A percentile compares a stretch with the other conserved stretches of the same genome.
Conservation (phyloP, 2,329 filamentous ascomycete genomes). For the Rhexocercosporidium sp. region DNA sequence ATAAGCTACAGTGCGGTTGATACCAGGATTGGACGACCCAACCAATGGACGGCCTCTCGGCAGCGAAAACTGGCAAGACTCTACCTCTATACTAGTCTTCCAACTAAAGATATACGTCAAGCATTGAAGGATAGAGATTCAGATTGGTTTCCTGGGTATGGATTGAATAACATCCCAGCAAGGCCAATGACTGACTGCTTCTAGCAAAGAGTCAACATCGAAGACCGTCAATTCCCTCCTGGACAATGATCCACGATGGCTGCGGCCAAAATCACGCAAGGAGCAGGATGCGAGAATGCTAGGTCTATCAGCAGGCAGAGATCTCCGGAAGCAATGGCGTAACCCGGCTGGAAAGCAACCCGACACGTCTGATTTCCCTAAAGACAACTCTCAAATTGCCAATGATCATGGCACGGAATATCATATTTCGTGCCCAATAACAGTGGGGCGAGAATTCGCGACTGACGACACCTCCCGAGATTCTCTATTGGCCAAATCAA, state of each 20-base stretch:
- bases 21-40: slow-evolving; percentile 52
- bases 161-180: no score
- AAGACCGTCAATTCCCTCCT: slow-evolving; percentile 62
- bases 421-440: no score
- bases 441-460: no score
- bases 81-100: slow-evolving; percentile 61
- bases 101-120: slow-evolving; percentile 55
- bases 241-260: slow-evolving; percentile 63
- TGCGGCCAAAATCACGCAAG: slow-evolving; percentile 55
- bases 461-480: no score
- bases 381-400: no score
- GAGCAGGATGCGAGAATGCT: slow-evolving; percentile 57
- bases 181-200: slow-evolving; percentile 52
- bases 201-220: slow-evolving; percentile 40
- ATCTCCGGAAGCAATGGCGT: no score
- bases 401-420: no score
- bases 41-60: slow-evolving; percentile 59
- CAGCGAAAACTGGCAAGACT: slow-evolving; percentile 60
- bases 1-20: neutral
- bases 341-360: no score
- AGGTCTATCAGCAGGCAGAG: neutral
- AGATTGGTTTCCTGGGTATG: slow-evolving; percentile 54
- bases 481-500: no score
- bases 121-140: slow-evolving; percentile 52
- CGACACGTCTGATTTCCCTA: no score